phyloP scores from a whole-genome alignment of 176 grass and related monocot genomes.

The Carex littledalei region DNA sequence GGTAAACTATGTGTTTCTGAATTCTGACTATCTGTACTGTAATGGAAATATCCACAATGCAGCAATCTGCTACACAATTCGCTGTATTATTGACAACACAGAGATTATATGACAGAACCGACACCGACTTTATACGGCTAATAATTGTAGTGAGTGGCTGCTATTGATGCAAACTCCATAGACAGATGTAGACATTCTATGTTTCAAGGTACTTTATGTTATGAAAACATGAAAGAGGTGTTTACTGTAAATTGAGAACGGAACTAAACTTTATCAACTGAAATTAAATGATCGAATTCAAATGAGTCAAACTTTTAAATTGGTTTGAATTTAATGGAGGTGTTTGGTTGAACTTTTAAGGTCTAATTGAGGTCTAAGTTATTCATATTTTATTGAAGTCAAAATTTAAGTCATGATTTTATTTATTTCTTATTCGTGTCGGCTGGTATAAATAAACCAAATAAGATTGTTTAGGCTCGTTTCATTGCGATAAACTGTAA shows the following conservation, averaged over 20 bases:
- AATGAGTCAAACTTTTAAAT: no score
- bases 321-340: no score
- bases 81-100: neutral
- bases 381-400: no score
- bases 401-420: no score
- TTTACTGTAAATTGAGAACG: neutral
- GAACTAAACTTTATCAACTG: neutral
- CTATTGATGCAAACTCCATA: neutral
- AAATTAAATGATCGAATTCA: no score
- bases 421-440: no score
- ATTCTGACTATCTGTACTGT: neutral
- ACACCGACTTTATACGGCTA: neutral
- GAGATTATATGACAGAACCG: neutral
- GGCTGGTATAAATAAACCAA: no score
- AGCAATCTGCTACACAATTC: neutral
- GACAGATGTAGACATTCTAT: neutral
- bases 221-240: neutral
- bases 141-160: conserved; percentile 1
- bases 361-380: no score
- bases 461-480: no score
- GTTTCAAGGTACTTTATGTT: neutral
- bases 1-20: neutral
- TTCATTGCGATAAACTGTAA: no score
- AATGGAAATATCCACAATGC: neutral
- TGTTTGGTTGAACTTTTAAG: no score